phyloP scores from a whole-genome alignment of 2,329 filamentous ascomycete genomes.

The Metarhizium brunneum region DNA sequence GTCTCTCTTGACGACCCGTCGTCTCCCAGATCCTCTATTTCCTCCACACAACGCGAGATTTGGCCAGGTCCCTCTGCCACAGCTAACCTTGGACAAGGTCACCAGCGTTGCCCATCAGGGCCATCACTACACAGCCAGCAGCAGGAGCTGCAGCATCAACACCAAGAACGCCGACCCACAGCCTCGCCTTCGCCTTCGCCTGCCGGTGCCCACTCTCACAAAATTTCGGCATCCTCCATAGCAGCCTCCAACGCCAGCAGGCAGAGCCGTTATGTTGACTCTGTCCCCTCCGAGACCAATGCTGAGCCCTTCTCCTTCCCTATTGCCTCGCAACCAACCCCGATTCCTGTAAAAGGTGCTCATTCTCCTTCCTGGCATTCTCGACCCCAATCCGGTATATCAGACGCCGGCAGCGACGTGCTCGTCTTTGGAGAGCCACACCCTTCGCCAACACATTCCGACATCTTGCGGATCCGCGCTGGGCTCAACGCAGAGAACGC shows the following conservation, averaged over 20 bases:
- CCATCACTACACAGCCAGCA: not conserved
- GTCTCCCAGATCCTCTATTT: not conserved
- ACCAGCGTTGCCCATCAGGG: no score
- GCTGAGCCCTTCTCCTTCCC: constrained; percentile 53
- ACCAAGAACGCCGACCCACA: constrained; percentile 16
- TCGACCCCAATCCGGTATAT: constrained; percentile 33
- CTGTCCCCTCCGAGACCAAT: constrained; percentile 47
- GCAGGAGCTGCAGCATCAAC: not conserved
- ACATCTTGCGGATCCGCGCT: constrained; percentile 36
- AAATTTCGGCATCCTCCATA: constrained; percentile 35
- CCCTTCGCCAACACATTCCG: constrained; percentile 36
- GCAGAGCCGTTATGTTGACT: constrained; percentile 51
- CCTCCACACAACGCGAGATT: not conserved
- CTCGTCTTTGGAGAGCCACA: constrained; percentile 26
- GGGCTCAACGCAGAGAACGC: constrained; percentile 16
- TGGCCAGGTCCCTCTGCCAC: not conserved
- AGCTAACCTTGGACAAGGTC: not conserved
- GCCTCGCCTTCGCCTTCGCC: constrained; percentile 10
- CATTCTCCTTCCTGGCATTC: constrained; percentile 31
- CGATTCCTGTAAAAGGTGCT: constrained; percentile 31
- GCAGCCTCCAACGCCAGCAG: constrained; percentile 27
- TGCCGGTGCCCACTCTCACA: constrained; percentile 13
- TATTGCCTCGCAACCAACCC: constrained; percentile 43
- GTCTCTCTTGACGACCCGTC: not conserved
- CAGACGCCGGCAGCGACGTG: constrained; percentile 32